phyloP scores from a whole-genome alignment of 805 yeast genomes.

The Yarrowia porcina region DNA sequence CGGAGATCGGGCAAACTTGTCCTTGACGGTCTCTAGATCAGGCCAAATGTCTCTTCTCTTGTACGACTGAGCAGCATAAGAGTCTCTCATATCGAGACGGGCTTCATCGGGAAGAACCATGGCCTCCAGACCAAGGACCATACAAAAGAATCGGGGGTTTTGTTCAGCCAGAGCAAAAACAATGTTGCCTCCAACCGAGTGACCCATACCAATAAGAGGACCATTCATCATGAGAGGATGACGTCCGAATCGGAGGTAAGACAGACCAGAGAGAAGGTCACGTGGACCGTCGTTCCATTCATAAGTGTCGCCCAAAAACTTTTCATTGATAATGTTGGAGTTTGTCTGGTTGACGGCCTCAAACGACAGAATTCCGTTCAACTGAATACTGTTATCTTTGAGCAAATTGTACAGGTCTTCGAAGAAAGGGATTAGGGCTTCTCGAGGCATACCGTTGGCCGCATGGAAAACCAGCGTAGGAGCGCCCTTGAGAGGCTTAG shows the following conservation, averaged over 20 bases:
- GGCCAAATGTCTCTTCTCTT: constrained; percentile 30
- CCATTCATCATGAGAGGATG: constrained; percentile 26
- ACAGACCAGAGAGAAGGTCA: constrained; percentile 27
- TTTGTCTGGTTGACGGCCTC: constrained; percentile 31
- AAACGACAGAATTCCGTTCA: constrained; percentile 23
- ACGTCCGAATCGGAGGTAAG: constrained; percentile 19
- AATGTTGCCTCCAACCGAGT: constrained; percentile 32
- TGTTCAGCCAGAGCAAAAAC: constrained; percentile 20
- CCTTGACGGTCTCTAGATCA: constrained; percentile 26
- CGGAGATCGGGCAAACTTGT: constrained; percentile 3
- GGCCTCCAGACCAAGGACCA: constrained; percentile 30
- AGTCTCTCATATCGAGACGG: background rate
- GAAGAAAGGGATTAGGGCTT: background rate
- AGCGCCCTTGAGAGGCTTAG: constrained; percentile 9
- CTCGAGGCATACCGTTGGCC: constrained; percentile 23
- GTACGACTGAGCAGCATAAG: constrained; percentile 18
- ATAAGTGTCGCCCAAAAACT: constrained; percentile 30
- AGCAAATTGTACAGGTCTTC: constrained; percentile 3
- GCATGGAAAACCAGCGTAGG: constrained; percentile 19
- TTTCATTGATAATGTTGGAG: constrained; percentile 29
- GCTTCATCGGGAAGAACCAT: constrained; percentile 27
- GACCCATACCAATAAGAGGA: constrained; percentile 32
- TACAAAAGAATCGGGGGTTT: constrained; percentile 28
- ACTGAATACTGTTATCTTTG: constrained; percentile 16
- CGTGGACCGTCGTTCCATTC: constrained; percentile 29